A percentile compares a stretch with the other conserved stretches of the same genome.
Evolutionary conservation across 2,329 filamentous ascomycete species (phyloP).

Genomic region (Neofusicoccum parvum): DNA sequence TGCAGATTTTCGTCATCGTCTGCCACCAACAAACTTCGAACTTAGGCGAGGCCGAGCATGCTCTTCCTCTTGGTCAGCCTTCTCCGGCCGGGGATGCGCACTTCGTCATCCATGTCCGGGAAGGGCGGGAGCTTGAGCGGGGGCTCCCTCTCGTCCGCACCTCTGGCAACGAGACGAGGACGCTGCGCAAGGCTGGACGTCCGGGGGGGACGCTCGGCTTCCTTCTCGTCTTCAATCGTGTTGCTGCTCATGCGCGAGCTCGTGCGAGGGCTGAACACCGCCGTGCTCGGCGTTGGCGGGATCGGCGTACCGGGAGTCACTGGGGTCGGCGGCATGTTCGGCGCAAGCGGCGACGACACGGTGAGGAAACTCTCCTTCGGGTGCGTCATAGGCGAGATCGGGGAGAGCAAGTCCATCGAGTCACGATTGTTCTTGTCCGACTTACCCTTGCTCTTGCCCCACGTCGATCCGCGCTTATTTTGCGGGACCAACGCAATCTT

Average conservation of each 20-base stretch:
- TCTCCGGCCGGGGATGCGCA: slow-evolving; percentile 23
- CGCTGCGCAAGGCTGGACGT: slow-evolving; percentile 23
- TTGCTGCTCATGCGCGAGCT: slow-evolving; percentile 12
- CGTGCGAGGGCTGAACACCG: slow-evolving; percentile 7
- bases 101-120: slow-evolving; percentile 27
- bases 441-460: slow-evolving; percentile 17
- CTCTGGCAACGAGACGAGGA: slow-evolving; percentile 35
- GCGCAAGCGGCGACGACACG: slow-evolving; percentile 7
- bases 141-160: slow-evolving; percentile 39
- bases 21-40: neutral
- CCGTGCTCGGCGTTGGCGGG: slow-evolving; percentile 4
- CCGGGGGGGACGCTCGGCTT: neutral
- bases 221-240: neutral
- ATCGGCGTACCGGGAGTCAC: slow-evolving; percentile 38
- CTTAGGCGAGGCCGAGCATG: slow-evolving; percentile 33
- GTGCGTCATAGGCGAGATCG: slow-evolving; percentile 19
- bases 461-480: slow-evolving; percentile 9
- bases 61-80: slow-evolving; percentile 40
- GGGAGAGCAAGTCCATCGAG: slow-evolving; percentile 7
- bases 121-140: slow-evolving; percentile 37
- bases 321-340: slow-evolving; percentile 34
- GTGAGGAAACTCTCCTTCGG: slow-evolving; percentile 2
- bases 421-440: slow-evolving; percentile 5
- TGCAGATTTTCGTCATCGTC: neutral
- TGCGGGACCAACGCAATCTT: slow-evolving; percentile 39